Evolutionary conservation across 306 rosid species (phyloP).

Genomic region (Herpetospermum pedunculosum): DNA sequence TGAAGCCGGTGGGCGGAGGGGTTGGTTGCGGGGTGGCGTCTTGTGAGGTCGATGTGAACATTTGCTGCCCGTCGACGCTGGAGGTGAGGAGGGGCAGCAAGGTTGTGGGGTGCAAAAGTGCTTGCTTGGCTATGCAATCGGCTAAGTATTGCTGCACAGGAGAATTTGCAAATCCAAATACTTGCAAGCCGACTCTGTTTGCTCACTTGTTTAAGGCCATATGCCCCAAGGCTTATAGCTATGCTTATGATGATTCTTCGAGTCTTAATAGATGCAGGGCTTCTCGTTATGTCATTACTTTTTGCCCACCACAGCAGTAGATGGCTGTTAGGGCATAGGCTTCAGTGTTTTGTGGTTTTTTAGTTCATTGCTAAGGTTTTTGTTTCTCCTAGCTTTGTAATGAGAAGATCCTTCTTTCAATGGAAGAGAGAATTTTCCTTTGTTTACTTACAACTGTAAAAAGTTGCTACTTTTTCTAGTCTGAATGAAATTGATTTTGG

Average conservation of each 20-base stretch:
- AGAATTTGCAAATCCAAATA: slow-evolving; percentile 53
- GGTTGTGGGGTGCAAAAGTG: slow-evolving; percentile 81
- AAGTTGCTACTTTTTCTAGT: not conserved
- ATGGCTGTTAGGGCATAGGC: not conserved
- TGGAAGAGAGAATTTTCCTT: not conserved
- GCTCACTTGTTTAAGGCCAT: slow-evolving; percentile 64
- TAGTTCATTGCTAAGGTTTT: not conserved
- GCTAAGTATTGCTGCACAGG: slow-evolving; percentile 80
- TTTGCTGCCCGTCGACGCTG: slow-evolving; percentile 48
- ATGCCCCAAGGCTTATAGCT: slow-evolving; percentile 83
- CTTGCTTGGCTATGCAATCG: slow-evolving; percentile 60
- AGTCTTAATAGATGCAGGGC: slow-evolving; percentile 72
- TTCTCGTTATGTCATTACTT: slow-evolving; percentile 54
- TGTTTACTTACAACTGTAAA: not conserved
- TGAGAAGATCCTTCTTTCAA: not conserved
- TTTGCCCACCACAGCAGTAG: slow-evolving; percentile 37
- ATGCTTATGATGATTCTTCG: slow-evolving; percentile 83
- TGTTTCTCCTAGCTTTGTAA: not conserved
- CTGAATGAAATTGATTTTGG: not conserved
- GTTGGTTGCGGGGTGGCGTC: slow-evolving; percentile 82
- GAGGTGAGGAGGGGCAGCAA: slow-evolving; percentile 23
- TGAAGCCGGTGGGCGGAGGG: slow-evolving; percentile 49
- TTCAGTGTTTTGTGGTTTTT: not conserved
- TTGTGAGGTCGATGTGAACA: slow-evolving; percentile 53
- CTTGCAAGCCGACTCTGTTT: slow-evolving; percentile 61